Evolutionary conservation across 106 monocot species (phyloP).

Genomic region (Allium sativum): DNA sequence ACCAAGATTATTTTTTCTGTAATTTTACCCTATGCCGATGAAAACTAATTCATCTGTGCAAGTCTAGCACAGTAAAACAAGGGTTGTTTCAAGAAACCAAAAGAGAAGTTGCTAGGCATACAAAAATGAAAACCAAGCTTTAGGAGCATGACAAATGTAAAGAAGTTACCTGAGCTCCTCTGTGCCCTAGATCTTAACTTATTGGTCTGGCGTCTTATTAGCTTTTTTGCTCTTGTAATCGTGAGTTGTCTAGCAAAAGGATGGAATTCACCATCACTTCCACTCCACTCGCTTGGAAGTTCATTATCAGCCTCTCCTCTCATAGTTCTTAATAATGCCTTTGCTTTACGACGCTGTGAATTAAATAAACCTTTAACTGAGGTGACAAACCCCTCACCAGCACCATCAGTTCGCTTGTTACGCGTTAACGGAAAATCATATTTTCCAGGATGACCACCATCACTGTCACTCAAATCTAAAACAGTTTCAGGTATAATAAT

Average conservation of each 20-base stretch:
- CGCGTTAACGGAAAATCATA: constrained; percentile 48
- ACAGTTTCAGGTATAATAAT: constrained; percentile 43
- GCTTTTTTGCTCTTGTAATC: constrained; percentile 78
- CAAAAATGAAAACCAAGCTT: background rate
- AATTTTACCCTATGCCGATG: no score
- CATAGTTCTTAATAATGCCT: constrained; percentile 76
- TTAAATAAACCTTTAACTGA: constrained; percentile 92
- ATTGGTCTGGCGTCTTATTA: constrained; percentile 70
- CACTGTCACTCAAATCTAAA: constrained; percentile 73
- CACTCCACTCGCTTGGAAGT: constrained; percentile 71
- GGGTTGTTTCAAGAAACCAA: background rate
- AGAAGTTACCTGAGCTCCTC: constrained; percentile 42
- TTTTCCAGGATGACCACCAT: constrained; percentile 60
- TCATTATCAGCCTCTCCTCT: constrained; percentile 70
- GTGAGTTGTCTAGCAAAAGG: constrained; percentile 96
- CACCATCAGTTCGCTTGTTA: constrained; percentile 70
- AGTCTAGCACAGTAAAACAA: background rate
- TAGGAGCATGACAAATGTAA: background rate
- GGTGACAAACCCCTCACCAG: constrained; percentile 93
- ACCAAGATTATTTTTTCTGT: no score
- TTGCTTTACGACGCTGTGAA: constrained; percentile 80
- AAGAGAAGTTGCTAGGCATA: background rate
- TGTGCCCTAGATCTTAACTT: constrained; percentile 56
- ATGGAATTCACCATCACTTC: constrained; percentile 61
- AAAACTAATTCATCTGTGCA: no score